These are phyloP conservation scores for Furcasterigmium furcatum DNA, from an alignment of 2,329 filamentous ascomycete genomes.

Conservation along the genomic window DNA sequence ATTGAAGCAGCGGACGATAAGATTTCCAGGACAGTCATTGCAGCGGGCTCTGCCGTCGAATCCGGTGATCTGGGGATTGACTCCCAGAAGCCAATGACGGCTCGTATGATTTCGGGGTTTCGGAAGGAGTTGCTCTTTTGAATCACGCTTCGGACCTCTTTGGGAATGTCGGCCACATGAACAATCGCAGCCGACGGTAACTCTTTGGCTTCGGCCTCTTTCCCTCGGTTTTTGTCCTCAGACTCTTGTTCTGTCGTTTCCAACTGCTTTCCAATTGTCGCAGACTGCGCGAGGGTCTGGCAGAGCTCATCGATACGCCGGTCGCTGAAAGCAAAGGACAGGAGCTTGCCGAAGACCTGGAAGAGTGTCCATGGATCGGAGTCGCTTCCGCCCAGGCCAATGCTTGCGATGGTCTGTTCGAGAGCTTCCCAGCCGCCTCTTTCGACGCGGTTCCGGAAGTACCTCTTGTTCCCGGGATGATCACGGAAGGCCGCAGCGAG, in stretches of 20 bases:
- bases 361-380: conserved; percentile 65
- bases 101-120: conserved; percentile 61
- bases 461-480: conserved; percentile 83
- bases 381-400: conserved; percentile 62
- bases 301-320: conserved; percentile 71
- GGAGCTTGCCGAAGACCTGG: conserved; percentile 77
- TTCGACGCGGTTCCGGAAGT: conserved; percentile 75
- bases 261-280: no score
- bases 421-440: conserved; percentile 76
- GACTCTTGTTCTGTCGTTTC: no score
- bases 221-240: no score
- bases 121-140: conserved; percentile 48
- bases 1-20: conserved; percentile 54
- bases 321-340: conserved; percentile 79
- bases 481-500: conserved; percentile 72
- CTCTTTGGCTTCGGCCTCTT: conserved; percentile 18
- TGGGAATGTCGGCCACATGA: conserved; percentile 19
- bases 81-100: conserved; percentile 62
- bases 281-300: conserved; percentile 37
- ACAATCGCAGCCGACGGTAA: background rate
- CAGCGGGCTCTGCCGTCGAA: conserved; percentile 45
- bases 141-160: conserved; percentile 44
- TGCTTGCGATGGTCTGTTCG: conserved; percentile 68
- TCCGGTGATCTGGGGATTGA: conserved; percentile 50
- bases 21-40: conserved; percentile 63